phyloP scores from a whole-genome alignment of 208 protist genomes.

The Borovskyia barvae region DNA sequence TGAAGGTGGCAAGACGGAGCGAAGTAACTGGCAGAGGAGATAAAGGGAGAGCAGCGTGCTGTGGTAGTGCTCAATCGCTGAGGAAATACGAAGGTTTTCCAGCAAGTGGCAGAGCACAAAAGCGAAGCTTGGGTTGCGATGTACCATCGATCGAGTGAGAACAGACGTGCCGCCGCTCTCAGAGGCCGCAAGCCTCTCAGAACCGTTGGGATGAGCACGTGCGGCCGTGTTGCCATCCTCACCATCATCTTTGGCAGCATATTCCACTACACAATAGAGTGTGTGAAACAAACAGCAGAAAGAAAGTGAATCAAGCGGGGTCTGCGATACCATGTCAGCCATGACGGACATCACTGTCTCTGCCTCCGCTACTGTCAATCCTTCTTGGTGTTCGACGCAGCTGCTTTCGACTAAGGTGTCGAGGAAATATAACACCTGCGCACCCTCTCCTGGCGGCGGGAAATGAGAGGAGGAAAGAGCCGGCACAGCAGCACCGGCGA shows the following conservation, averaged over 20 bases:
- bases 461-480: neutral
- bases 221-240: too few species aligned
- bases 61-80: conserved; percentile 9
- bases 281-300: conserved; percentile 21
- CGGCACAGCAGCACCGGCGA: neutral
- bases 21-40: conserved; percentile 11
- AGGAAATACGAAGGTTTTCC: conserved; percentile 15
- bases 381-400: conserved; percentile 1
- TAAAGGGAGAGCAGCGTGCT: conserved; percentile 11
- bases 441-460: neutral
- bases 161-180: neutral
- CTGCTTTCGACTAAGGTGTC: conserved; percentile 10
- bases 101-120: conserved; percentile 35
- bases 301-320: conserved; percentile 9
- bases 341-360: conserved; percentile 6
- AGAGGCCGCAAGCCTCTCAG: neutral
- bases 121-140: conserved; percentile 27
- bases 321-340: conserved; percentile 14
- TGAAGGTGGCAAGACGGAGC: conserved; percentile 24
- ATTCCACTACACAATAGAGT: conserved; percentile 22
- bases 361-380: conserved; percentile 3
- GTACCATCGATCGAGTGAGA: too few species aligned
- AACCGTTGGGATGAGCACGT: too few species aligned
- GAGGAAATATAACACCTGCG: conserved; percentile 16
- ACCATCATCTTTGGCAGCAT: conserved; percentile 10